Evolutionary conservation across 805 yeast genomes (phyloP).

Genomic region (Nakazawaea holstii): DNA sequence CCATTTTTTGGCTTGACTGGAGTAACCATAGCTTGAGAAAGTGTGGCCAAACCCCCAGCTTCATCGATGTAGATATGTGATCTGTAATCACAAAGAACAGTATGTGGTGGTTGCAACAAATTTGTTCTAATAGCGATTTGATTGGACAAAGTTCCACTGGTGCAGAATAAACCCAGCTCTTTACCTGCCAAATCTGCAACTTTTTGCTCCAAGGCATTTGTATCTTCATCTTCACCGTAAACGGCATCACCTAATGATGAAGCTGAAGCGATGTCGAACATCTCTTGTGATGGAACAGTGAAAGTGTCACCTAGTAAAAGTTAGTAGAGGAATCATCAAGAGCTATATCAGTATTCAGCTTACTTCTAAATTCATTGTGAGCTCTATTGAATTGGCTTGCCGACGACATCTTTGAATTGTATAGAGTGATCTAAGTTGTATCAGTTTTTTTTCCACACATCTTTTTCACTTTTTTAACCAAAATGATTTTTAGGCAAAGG

Average conservation of each 20-base stretch:
- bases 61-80: constrained; percentile 80
- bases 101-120: constrained; percentile 77
- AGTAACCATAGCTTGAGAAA: constrained; percentile 87
- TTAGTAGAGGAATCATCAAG: neutral
- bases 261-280: constrained; percentile 54
- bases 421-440: neutral
- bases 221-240: constrained; percentile 76
- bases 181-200: constrained; percentile 71
- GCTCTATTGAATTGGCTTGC: constrained; percentile 6
- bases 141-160: constrained; percentile 86
- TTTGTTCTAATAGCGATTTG: constrained; percentile 80
- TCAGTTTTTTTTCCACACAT: neutral
- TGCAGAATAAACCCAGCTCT: constrained; percentile 76
- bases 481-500: too few species aligned
- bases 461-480: too few species aligned
- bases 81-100: constrained; percentile 78
- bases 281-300: constrained; percentile 76
- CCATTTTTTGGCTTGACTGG: constrained; percentile 81
- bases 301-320: constrained; percentile 55
- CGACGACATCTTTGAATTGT: neutral
- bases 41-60: constrained; percentile 86
- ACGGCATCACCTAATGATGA: constrained; percentile 83
- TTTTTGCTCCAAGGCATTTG: constrained; percentile 54
- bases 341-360: neutral
- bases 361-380: constrained; percentile 51